Base-by-base conservation (phyloP, 495 filamentous ascomycete species). In the Parmelia sp. region DNA sequence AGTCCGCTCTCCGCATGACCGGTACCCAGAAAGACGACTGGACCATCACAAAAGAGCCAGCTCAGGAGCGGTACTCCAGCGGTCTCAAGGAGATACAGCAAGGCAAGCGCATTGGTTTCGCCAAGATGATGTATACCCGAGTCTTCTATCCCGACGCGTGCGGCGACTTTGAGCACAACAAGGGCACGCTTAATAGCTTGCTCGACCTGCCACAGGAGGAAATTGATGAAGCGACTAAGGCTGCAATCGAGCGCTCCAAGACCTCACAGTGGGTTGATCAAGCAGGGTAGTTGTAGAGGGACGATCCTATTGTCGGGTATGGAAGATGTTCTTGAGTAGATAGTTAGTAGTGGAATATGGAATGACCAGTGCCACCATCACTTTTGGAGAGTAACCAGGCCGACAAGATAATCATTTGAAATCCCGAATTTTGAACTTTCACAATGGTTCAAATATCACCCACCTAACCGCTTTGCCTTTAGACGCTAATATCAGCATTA, bases 171-270 rank as follows among this genome's bases (percentile, higher is more conserved):
- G 74, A 76, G 61, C 62, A 59, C 10, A 76, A 63, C 57, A 66
- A 65, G 7, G 76, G 76, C 3, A 57, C 79, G 58, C 71, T 72
- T 8, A 88, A 88, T 64, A 72, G 71, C 9, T 37, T 77, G 56
- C 72, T 88, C 33, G 83, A 77, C 0, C 68, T 88, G 62, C 77
- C 81, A 19, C 71, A 77, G 66, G 86, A 88, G 73, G 78, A 85
- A 65, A 62, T 88, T 62, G 85, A 87, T 70, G 82, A 83, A 65
- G 69, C 70, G 10, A 86, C 83, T 0, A 76, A 73, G 70, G 61
- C 53, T 35, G 78, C 77, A 12, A 70, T 84, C 0, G 69, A 72
- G 56, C 57, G 57, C 31, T 58, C 56, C n/a, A 58, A 58, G 17
- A 37, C 19, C 15, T 58, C 56, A 7, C 3, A 4, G 5, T 36